These are phyloP conservation scores for Lactarius sp. DNA, from an alignment of 768 basidiomycete genomes.

Conservation along the genomic window DNA sequence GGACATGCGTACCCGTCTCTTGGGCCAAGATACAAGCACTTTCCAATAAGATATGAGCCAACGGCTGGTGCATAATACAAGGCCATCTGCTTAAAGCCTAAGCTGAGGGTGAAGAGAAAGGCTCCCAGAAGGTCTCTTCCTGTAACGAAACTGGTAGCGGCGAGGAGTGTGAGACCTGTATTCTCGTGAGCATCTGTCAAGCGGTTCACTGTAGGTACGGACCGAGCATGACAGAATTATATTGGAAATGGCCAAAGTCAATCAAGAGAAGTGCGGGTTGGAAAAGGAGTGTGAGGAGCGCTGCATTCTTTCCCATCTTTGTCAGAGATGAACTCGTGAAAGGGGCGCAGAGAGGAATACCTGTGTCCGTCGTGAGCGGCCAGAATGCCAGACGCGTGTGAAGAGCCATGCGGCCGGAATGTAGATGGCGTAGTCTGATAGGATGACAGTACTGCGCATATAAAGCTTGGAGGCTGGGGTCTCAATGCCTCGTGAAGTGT, in stretches of 20 bases:
- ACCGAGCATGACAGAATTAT: conserved; percentile 93
- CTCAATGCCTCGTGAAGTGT: conserved; percentile 68
- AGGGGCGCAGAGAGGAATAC: conserved; percentile 37
- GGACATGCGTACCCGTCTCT: conserved; percentile 55
- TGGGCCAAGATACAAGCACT: conserved; percentile 79
- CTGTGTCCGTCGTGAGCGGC: conserved; percentile 72
- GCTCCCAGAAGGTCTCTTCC: conserved; percentile 74
- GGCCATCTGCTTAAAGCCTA: conserved; percentile 96
- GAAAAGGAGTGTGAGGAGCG: conserved; percentile 65
- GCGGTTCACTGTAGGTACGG: conserved; percentile 25
- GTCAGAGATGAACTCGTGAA: neutral
- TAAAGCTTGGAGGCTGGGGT: conserved; percentile 59
- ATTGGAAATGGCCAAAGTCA: conserved; percentile 95
- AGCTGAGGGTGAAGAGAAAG: conserved; percentile 72
- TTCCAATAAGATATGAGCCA: conserved; percentile 86
- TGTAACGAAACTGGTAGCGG: conserved; percentile 63
- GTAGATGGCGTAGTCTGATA: conserved; percentile 66
- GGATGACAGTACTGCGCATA: conserved; percentile 75
- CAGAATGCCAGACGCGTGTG: conserved; percentile 56
- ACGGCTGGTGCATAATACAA: conserved; percentile 90
- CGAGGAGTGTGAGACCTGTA: conserved; percentile 61
- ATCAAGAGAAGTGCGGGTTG: conserved; percentile 82
- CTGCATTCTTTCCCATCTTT: conserved; percentile 45
- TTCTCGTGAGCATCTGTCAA: neutral
- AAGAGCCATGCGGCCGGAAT: conserved; percentile 69